These are phyloP conservation scores for Pseudonectria buxi DNA, from an alignment of 2,329 filamentous ascomycete species.

Conservation along the genomic window DNA sequence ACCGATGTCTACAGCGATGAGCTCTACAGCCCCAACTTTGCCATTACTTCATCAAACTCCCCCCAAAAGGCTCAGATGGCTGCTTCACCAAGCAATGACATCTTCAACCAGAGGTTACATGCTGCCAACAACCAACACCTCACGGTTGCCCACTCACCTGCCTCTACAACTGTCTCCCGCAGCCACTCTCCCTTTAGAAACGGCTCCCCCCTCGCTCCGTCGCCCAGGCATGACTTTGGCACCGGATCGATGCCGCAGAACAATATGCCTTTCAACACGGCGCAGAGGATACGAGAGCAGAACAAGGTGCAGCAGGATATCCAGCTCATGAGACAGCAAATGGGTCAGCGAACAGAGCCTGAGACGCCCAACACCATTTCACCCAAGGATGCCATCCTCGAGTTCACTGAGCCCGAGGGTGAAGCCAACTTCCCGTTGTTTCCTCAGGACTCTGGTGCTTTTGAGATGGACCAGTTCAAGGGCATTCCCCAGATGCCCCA, in stretches of 20 bases:
- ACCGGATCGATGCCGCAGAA: constrained; percentile 10
- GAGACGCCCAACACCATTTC: constrained; percentile 78
- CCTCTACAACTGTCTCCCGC: constrained; percentile 41
- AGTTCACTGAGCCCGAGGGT: constrained; percentile 71
- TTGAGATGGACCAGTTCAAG: constrained; percentile 37
- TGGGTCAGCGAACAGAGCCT: constrained; percentile 34
- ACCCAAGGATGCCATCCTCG: constrained; percentile 82
- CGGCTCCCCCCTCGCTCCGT: constrained; percentile 54
- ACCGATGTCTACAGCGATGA: constrained; percentile 82
- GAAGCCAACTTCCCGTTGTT: constrained; percentile 69
- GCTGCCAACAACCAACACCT: constrained; percentile 71
- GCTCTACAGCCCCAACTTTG: constrained; percentile 67
- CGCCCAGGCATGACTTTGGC: constrained; percentile 37
- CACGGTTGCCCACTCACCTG: constrained; percentile 48
- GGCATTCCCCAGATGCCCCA: constrained; percentile 10
- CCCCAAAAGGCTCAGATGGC: constrained; percentile 40
- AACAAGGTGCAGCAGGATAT: constrained; percentile 55
- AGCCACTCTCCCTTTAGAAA: constrained; percentile 78
- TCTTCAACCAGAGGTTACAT: constrained; percentile 71
- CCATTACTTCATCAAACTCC: constrained; percentile 46
- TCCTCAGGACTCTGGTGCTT: constrained; percentile 48
- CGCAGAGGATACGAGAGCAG: constrained; percentile 54
- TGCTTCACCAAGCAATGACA: constrained; percentile 44
- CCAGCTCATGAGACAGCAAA: constrained; percentile 35
- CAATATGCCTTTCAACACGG: constrained; percentile 39